phyloP scores from a whole-genome alignment of 495 filamentous ascomycete genomes.

The Xylaria cubensis region DNA sequence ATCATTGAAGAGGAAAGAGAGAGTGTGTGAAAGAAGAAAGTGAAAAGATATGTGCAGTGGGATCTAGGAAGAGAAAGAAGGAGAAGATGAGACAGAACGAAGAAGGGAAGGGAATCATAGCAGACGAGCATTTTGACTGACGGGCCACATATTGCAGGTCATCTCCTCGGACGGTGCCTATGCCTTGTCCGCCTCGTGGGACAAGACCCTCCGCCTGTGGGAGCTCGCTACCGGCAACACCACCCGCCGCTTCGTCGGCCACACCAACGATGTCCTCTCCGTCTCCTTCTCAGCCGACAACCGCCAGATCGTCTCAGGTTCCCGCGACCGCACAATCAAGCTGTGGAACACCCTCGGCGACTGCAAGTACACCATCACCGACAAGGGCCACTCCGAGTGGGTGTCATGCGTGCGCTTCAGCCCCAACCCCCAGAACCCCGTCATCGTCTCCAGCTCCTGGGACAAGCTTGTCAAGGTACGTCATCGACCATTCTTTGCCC shows the following conservation, averaged over 20 bases:
- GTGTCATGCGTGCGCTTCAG: conserved; percentile 99
- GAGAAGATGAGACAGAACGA: conserved; percentile 25
- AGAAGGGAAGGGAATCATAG: conserved; percentile 1
- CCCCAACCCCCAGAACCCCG: conserved; percentile 99
- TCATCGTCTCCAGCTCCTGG: conserved; percentile 98
- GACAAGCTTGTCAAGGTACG: conserved; percentile 99
- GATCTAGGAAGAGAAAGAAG: not conserved
- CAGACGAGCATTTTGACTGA: conserved; percentile 46
- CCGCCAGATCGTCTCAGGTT: conserved; percentile 99
- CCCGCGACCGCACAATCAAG: conserved; percentile 98
- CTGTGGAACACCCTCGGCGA: conserved; percentile 99
- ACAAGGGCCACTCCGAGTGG: conserved; percentile 99
- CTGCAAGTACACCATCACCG: conserved; percentile 99
- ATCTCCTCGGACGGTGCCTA: conserved; percentile 99
- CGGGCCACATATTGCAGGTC: conserved; percentile 66
- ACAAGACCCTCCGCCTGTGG: conserved; percentile 99
- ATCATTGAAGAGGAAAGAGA: not conserved
- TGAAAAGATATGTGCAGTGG: not conserved
- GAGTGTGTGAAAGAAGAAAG: conserved; percentile 16
- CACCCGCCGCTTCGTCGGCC: conserved; percentile 97
- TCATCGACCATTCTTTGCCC: not conserved
- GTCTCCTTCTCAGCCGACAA: conserved; percentile 99
- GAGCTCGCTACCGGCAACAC: conserved; percentile 95
- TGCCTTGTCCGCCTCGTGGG: conserved; percentile 98
- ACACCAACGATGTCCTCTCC: conserved; percentile 99